Base-by-base conservation (phyloP, 192 early-diverging fungal species). In the Entomortierella beljakovae region DNA sequence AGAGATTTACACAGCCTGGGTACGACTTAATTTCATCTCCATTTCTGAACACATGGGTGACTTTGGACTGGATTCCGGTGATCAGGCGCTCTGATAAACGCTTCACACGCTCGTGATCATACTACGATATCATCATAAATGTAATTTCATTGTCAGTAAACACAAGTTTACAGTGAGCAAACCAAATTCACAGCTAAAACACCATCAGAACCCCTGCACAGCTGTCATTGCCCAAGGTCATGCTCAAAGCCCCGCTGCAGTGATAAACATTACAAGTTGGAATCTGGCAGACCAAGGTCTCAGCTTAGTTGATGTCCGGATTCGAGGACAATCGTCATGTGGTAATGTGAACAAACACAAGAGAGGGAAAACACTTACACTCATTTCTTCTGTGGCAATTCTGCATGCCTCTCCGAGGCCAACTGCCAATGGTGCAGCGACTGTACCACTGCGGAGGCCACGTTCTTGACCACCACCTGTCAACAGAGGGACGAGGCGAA, bases 401-500 rank as follows among this genome's bases (percentile, higher is more conserved):
- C 86, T 84, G 33, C 94, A 94, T 2, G 97, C 97, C 51, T 92
- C 92, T 23, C 97, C 97, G 42, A 99, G 80, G 37, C 97, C 97
- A 50, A 96, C 95, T 29, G 87, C 91, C 8, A 99, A 85, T 35
- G 94, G 92, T 15, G 95, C 93, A 22, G 97, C 93, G 0, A 99
- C 95, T 15, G 97, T 98, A 38, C 97, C 97, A 69, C 93, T 95
- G 52, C 97, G 90, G 50, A 99, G 75, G 54, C 95, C 95, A 57
- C 97, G 88, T 83, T 98, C 97, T 81, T 99, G 97, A 9, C 97
- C 97, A 74, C 97, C 97, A 42, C 97, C 97, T 26, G 90, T 92
- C 69, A 94, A 88, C 53, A 98, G 85, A 16, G 97, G 92, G 68
- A 97, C 94, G 33, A 99, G 81, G 57, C 97, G 89, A 31, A 99